A percentile compares a stretch with the other conserved stretches of the same genome.
Evolutionary conservation across 2,329 filamentous ascomycete genomes (phyloP).

Genomic region (Trichoderma sp.): DNA sequence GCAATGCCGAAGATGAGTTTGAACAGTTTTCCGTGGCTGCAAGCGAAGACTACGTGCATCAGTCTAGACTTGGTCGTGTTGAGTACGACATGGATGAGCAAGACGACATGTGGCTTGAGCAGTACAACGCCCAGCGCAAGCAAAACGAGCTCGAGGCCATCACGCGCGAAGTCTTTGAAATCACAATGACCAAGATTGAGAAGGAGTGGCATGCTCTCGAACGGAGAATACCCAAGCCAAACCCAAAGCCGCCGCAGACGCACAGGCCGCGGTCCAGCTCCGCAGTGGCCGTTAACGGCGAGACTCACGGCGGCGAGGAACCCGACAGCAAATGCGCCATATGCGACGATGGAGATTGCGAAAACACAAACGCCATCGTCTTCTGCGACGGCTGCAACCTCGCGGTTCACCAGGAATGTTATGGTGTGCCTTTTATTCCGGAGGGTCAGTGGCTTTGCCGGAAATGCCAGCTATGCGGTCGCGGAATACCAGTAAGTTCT

Average conservation of each 20-base stretch:
- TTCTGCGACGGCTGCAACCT: slow-evolving; percentile 98
- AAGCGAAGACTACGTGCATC: slow-evolving; percentile 31
- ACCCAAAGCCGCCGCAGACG: slow-evolving; percentile 92
- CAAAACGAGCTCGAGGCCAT: slow-evolving; percentile 74
- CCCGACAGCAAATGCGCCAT: slow-evolving; percentile 97
- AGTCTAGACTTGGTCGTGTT: slow-evolving; percentile 66
- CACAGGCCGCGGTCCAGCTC: slow-evolving; percentile 90
- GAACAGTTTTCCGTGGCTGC: slow-evolving; percentile 41
- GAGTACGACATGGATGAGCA: slow-evolving; percentile 99
- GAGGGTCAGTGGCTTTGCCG: slow-evolving; percentile 98
- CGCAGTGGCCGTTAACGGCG: slow-evolving; percentile 91
- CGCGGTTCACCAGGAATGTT: slow-evolving; percentile 97
- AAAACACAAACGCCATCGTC: slow-evolving; percentile 98
- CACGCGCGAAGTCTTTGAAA: slow-evolving; percentile 91
- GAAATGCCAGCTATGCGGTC: slow-evolving; percentile 92
- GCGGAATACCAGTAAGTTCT: slow-evolving; percentile 72
- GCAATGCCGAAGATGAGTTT: slow-evolving; percentile 56
- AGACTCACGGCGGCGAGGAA: slow-evolving; percentile 79
- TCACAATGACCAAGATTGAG: slow-evolving; percentile 97
- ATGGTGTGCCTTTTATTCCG: slow-evolving; percentile 96
- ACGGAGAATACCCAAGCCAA: slow-evolving; percentile 94
- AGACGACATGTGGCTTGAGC: slow-evolving; percentile 92
- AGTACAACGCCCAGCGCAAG: slow-evolving; percentile 74
- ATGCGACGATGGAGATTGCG: slow-evolving; percentile 98
- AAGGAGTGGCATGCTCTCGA: slow-evolving; percentile 97